phyloP scores from a whole-genome alignment of 2,329 filamentous ascomycete species.

The Drechslerella coelobrocha region DNA sequence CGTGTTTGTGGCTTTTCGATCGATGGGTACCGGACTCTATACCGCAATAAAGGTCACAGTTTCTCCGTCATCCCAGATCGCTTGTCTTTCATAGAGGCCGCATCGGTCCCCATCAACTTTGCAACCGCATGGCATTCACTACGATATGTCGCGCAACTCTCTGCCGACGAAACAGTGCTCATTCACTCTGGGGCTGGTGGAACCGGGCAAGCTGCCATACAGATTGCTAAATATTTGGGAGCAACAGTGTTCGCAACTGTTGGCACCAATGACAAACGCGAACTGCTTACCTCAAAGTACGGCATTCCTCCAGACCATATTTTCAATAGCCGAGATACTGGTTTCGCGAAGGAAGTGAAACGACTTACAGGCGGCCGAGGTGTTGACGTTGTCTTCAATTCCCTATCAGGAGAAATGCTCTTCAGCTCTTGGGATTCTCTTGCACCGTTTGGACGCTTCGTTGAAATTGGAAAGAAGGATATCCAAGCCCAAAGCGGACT shows the following conservation, averaged over 20 bases:
- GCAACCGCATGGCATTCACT: conserved; percentile 25
- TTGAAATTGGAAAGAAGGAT: conserved; percentile 62
- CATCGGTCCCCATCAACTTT: conserved; percentile 28
- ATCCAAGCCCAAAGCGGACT: conserved; percentile 59
- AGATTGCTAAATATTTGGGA: conserved; percentile 14
- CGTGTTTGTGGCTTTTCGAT: conserved; percentile 21
- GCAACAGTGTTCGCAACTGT: conserved; percentile 61
- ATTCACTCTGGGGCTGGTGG: conserved; percentile 27
- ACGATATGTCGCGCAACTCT: conserved; percentile 12
- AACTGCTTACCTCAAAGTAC: conserved; percentile 54
- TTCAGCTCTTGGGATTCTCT: conserved; percentile 61
- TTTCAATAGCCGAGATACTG: conserved; percentile 57
- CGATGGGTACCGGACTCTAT: conserved; percentile 18
- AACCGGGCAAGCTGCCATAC: conserved; percentile 27
- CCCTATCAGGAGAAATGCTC: conserved; percentile 60
- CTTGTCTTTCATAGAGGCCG: conserved; percentile 15
- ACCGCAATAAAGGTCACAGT: not conserved
- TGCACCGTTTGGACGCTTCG: conserved; percentile 60
- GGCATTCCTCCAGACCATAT: conserved; percentile 56
- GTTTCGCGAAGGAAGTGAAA: conserved; percentile 56
- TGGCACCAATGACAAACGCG: conserved; percentile 57
- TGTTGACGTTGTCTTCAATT: conserved; percentile 63
- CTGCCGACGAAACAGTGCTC: conserved; percentile 9
- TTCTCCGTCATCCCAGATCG: conserved; percentile 15
- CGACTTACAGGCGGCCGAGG: conserved; percentile 56